These are phyloP conservation scores for Arachnomyces sp. DNA, from an alignment of 2,329 filamentous ascomycete genomes.

Conservation along the genomic window DNA sequence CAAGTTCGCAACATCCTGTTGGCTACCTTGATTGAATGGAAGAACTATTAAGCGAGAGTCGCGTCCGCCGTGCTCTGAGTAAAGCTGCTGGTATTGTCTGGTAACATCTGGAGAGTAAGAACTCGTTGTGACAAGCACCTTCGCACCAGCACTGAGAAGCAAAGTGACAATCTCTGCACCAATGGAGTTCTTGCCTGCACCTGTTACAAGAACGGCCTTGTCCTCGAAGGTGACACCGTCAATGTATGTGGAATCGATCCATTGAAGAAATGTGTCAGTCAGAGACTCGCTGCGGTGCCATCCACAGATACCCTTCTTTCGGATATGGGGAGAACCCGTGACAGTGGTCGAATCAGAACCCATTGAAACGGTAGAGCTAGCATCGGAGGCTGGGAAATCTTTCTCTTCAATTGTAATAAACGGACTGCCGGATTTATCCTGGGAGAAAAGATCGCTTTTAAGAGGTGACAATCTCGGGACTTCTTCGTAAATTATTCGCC, in stretches of 20 bases:
- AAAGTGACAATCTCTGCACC: slow-evolving; percentile 25
- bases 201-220: slow-evolving; percentile 30
- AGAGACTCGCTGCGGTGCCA: slow-evolving; percentile 15
- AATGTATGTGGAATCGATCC: slow-evolving; percentile 7
- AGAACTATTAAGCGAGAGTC: slow-evolving; percentile 30
- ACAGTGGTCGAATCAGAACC: neutral
- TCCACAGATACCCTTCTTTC: slow-evolving; percentile 8
- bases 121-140: slow-evolving; percentile 36
- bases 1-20: slow-evolving; percentile 30
- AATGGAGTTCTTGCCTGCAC: slow-evolving; percentile 31
- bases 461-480: no score
- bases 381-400: neutral
- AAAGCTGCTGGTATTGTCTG: slow-evolving; percentile 29
- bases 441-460: no score
- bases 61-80: slow-evolving; percentile 23
- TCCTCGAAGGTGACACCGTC: slow-evolving; percentile 21
- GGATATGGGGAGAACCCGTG: slow-evolving; percentile 7
- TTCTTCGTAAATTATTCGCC: no score
- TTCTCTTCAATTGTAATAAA: no score
- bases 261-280: slow-evolving; percentile 12
- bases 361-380: neutral
- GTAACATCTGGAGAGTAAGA: slow-evolving; percentile 21
- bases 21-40: slow-evolving; percentile 37
- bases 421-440: no score
- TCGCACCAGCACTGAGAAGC: slow-evolving; percentile 28